These are phyloP conservation scores for Trichoderma brevicompactum DNA, from an alignment of 2,329 filamentous ascomycete genomes.

Conservation along the genomic window DNA sequence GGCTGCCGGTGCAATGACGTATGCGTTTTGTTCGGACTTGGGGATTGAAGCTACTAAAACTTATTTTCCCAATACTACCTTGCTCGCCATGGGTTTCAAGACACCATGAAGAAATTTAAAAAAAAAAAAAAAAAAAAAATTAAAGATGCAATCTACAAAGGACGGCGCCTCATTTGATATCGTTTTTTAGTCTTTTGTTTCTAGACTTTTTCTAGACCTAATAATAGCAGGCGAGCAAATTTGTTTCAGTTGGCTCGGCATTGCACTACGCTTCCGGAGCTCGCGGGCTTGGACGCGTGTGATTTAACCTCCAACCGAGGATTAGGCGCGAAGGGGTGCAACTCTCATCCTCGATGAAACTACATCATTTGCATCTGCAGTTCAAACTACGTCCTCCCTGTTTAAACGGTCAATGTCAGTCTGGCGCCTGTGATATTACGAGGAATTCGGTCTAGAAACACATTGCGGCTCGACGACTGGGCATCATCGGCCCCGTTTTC, in stretches of 20 bases:
- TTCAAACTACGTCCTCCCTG: too few relatives aligned
- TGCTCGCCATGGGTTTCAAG: too few relatives aligned
- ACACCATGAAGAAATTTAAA: too few relatives aligned
- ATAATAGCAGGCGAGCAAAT: neutral
- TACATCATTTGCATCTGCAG: neutral
- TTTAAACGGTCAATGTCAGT: too few relatives aligned
- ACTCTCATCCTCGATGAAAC: neutral
- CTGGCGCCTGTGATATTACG: too few relatives aligned
- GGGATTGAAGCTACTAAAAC: neutral
- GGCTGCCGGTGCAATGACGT: constrained; percentile 18
- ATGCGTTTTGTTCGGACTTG: neutral
- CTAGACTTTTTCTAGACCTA: neutral
- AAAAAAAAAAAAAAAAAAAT: too few relatives aligned
- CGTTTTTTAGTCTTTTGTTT: too few relatives aligned
- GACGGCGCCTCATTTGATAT: too few relatives aligned
- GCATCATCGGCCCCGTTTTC: neutral
- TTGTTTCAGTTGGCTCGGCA: neutral
- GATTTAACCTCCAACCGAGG: constrained; percentile 19
- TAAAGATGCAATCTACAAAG: too few relatives aligned
- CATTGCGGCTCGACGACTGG: neutral
- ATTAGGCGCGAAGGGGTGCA: constrained; percentile 22
- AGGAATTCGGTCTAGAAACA: neutral
- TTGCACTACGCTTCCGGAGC: neutral
- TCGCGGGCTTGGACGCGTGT: constrained; percentile 1
- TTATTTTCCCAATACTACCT: too few relatives aligned